These are phyloP conservation scores for Brasenia schreberi DNA, from an alignment of 164 flowering plant species.

Conservation along the genomic window DNA sequence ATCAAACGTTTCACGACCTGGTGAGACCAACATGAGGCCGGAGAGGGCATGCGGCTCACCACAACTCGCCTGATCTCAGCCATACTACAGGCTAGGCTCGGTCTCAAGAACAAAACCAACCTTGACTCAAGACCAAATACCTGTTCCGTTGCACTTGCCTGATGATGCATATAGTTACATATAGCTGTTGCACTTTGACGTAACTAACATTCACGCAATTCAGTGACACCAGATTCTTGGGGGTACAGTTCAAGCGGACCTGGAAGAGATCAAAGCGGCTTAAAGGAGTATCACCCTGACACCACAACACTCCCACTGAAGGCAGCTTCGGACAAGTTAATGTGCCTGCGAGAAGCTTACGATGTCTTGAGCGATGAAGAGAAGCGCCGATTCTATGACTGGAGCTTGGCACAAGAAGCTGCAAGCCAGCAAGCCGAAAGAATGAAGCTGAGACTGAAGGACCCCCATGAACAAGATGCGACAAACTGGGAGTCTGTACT, in stretches of 20 bases:
- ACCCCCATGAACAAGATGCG: constrained; percentile 53
- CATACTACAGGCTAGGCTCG: too few species aligned
- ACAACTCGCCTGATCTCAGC: too few species aligned
- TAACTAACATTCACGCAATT: neutral
- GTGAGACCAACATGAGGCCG: too few species aligned
- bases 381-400: constrained; percentile 60
- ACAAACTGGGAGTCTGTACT: constrained; percentile 35
- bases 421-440: constrained; percentile 64
- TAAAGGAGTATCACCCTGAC: constrained; percentile 92
- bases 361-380: constrained; percentile 59
- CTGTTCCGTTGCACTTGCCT: too few species aligned
- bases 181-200: too few species aligned
- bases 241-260: constrained; percentile 57
- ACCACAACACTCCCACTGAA: constrained; percentile 71
- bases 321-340: constrained; percentile 68
- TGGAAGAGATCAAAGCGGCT: constrained; percentile 83
- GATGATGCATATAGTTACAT: too few species aligned
- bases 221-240: constrained; percentile 43
- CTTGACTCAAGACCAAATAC: too few species aligned
- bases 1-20: too few species aligned
- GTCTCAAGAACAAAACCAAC: too few species aligned
- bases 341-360: constrained; percentile 61
- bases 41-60: too few species aligned
- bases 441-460: constrained; percentile 58
- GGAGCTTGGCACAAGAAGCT: constrained; percentile 82